Conservation (phyloP, 768 basidiomycete species). For the Naganishia friedmannii region DNA sequence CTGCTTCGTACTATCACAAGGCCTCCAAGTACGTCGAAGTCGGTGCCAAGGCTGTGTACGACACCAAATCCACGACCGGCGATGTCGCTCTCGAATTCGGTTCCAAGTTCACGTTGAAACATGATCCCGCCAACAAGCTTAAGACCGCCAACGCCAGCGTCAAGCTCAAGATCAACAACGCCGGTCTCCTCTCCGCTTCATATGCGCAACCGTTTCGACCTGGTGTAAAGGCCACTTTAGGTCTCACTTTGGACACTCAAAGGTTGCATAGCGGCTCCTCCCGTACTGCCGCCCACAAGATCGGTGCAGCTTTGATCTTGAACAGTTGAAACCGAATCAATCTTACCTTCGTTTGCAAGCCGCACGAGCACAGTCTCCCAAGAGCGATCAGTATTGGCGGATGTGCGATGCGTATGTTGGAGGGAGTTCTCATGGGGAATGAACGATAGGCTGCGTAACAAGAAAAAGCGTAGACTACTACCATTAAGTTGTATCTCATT, state of each 20-base stretch:
- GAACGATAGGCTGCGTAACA: background rate
- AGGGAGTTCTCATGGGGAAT: background rate
- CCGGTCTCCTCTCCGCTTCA: conserved; percentile 80
- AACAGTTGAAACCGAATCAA: conserved; percentile 41
- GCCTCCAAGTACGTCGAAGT: conserved; percentile 51
- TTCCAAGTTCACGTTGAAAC: conserved; percentile 84
- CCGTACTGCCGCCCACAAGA: conserved; percentile 52
- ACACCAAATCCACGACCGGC: conserved; percentile 80
- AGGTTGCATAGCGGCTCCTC: conserved; percentile 70
- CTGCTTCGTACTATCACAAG: conserved; percentile 93
- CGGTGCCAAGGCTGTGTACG: conserved; percentile 72
- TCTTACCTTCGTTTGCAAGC: no score
- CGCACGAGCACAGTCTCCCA: background rate
- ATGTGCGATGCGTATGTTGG: background rate
- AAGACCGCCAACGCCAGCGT: no score
- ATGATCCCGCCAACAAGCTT: conserved; percentile 84
- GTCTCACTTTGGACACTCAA: conserved; percentile 91
- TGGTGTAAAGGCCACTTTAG: conserved; percentile 87
- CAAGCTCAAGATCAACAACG: conserved; percentile 86
- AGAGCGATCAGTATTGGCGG: background rate
- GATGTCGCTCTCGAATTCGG: conserved; percentile 91
- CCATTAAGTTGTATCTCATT: conserved; percentile 11
- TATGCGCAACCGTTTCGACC: conserved; percentile 84
- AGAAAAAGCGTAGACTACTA: background rate
- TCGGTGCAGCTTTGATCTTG: conserved; percentile 55